A percentile compares a stretch with the other conserved stretches of the same genome.
These are phyloP conservation scores for Begonia peltatifolia DNA, from an alignment of 306 rosid species.

Conservation along the genomic window DNA sequence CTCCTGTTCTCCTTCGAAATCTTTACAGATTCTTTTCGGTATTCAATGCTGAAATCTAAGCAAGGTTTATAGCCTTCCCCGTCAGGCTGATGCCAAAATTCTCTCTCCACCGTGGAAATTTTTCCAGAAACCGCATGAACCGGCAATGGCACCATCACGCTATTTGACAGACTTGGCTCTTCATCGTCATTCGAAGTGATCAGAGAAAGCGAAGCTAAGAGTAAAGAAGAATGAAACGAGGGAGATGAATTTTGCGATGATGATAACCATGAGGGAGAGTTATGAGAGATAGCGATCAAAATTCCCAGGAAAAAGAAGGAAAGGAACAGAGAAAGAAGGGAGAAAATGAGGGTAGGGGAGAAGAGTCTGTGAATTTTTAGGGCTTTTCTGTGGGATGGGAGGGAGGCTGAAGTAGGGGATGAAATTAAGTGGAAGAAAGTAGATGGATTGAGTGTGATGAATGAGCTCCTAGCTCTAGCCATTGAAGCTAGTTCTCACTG, in stretches of 20 bases:
- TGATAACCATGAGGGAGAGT: constrained; percentile 5
- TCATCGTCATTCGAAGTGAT: constrained; percentile 2
- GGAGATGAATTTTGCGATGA: constrained; percentile 5
- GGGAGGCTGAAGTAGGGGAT: constrained; percentile 12
- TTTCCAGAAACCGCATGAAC: constrained; percentile 16
- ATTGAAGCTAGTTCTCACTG: constrained; percentile 10
- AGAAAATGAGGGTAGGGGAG: constrained; percentile 10
- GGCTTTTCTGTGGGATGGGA: constrained; percentile 17
- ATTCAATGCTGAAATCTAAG: constrained; percentile 28
- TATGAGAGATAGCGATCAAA: constrained; percentile 9
- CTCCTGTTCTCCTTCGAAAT: constrained; percentile 30
- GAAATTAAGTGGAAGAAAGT: constrained; percentile 25
- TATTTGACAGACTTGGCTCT: constrained; percentile 9
- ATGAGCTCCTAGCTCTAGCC: constrained; percentile 24
- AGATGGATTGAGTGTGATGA: constrained; percentile 17
- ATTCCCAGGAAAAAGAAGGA: constrained; percentile 27
- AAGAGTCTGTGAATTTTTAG: constrained; percentile 13
- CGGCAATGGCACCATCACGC: constrained; percentile 28
- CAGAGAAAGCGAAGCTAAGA: constrained; percentile 13
- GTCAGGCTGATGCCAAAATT: constrained; percentile 42
- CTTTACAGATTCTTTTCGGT: constrained; percentile 16
- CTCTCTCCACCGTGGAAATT: constrained; percentile 21
- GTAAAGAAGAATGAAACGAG: constrained; percentile 3
- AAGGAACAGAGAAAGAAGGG: constrained; percentile 20
- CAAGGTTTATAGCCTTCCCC: constrained; percentile 31